phyloP scores from a whole-genome alignment of 352 stramenopile genomes.

The Elongisporangium prolatum region DNA sequence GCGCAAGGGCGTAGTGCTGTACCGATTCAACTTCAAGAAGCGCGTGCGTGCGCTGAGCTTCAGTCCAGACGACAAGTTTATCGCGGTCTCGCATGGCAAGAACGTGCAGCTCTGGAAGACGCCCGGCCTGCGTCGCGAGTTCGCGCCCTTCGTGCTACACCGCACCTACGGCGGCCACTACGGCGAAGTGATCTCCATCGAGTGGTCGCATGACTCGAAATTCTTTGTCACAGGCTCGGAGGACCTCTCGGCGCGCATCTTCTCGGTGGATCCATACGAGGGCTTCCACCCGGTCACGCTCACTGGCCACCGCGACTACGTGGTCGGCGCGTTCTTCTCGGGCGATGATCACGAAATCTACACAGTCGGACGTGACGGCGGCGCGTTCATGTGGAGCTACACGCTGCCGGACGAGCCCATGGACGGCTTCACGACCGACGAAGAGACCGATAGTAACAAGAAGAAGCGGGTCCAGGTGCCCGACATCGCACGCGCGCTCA shows the following conservation, averaged over 20 bases:
- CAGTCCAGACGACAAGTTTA: constrained; percentile 84
- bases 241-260: constrained; percentile 87
- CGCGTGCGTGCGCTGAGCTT: constrained; percentile 83
- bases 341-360: constrained; percentile 76
- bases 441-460: constrained; percentile 17
- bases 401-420: constrained; percentile 35
- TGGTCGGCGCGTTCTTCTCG: constrained; percentile 86
- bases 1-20: constrained; percentile 84
- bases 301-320: constrained; percentile 82
- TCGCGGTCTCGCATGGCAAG: constrained; percentile 87
- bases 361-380: constrained; percentile 84
- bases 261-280: constrained; percentile 63
- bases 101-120: constrained; percentile 92
- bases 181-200: constrained; percentile 82
- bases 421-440: constrained; percentile 24
- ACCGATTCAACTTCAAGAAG: constrained; percentile 94
- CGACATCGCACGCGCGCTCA: constrained; percentile 62
- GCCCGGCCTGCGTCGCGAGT: constrained; percentile 81
- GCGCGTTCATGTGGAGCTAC: constrained; percentile 86
- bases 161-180: constrained; percentile 88
- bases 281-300: constrained; percentile 86
- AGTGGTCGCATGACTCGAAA: constrained; percentile 85
- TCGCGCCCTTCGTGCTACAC: constrained; percentile 88
- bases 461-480: constrained; percentile 28
- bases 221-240: constrained; percentile 89